phyloP scores from a whole-genome alignment of 2,329 filamentous ascomycete genomes.

The Canariomyces notabilis region DNA sequence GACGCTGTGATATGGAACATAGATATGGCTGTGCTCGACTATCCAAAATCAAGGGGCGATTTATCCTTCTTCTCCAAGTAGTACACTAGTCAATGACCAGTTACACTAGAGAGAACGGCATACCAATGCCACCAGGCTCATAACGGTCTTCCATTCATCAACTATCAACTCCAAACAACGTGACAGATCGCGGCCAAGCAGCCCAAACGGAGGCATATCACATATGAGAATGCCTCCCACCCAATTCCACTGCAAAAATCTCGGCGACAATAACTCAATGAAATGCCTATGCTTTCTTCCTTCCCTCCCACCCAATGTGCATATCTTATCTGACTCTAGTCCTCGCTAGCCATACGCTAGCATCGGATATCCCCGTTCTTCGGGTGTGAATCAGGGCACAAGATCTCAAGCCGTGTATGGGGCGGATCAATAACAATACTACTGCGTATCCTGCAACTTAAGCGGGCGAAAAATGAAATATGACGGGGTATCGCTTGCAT shows the following conservation, averaged over 20 bases:
- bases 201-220: neutral
- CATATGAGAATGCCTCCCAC: neutral
- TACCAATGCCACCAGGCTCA: neutral
- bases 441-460: neutral
- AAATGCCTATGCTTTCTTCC: neutral
- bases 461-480: constrained; percentile 2
- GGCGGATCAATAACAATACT: neutral
- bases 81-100: too few relatives aligned
- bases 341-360: too few relatives aligned
- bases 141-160: neutral
- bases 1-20: too few relatives aligned
- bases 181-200: too few relatives aligned
- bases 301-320: neutral
- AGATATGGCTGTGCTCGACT: too few relatives aligned
- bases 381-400: neutral
- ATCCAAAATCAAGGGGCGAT: too few relatives aligned
- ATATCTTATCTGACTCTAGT: neutral
- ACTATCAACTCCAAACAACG: neutral
- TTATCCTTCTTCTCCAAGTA: too few relatives aligned
- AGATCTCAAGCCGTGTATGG: neutral
- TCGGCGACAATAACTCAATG: neutral
- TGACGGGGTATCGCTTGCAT: constrained; percentile 20
- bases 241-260: too few relatives aligned
- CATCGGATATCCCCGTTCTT: too few relatives aligned
- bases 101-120: too few relatives aligned